Conservation (phyloP, 208 protist genomes). For the Trichomonas tenax region DNA sequence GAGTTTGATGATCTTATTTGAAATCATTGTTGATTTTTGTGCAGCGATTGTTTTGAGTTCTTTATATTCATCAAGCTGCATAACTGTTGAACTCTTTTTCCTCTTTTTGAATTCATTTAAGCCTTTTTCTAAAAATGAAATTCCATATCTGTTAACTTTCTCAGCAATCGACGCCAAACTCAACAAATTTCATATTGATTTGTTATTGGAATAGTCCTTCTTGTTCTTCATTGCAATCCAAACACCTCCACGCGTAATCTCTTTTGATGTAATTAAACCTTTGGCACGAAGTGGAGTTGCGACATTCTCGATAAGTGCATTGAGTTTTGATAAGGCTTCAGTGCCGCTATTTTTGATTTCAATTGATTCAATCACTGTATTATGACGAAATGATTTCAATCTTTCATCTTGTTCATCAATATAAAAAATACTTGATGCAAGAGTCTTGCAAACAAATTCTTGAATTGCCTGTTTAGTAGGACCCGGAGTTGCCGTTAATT, state of each 20-base stretch:
- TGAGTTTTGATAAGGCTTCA: not conserved
- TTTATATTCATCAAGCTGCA: not conserved
- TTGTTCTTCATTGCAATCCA: not conserved
- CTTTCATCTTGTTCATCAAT: slow-evolving; percentile 18
- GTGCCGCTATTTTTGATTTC: not conserved
- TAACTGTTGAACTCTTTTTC: not conserved
- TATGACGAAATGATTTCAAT: slow-evolving; percentile 13
- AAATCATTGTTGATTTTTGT: not conserved
- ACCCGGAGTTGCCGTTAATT: slow-evolving; percentile 43
- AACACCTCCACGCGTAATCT: not conserved
- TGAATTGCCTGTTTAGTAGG: slow-evolving; percentile 24
- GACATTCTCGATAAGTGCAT: not conserved
- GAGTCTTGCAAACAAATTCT: slow-evolving; percentile 26
- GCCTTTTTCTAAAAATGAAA: not conserved
- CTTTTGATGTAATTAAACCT: not conserved
- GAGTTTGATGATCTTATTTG: not conserved
- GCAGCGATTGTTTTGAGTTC: not conserved
- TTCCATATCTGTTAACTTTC: not conserved
- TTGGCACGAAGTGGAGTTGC: not conserved
- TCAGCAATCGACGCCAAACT: not conserved
- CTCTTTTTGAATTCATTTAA: not conserved
- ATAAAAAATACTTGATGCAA: not conserved
- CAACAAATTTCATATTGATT: not conserved
- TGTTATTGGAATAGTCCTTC: not conserved
- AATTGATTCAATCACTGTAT: not conserved